Evolutionary conservation across 768 basidiomycete species (phyloP), one percentile per base, ranked within the genome.

Genomic region (Hypholoma fasciculare): DNA sequence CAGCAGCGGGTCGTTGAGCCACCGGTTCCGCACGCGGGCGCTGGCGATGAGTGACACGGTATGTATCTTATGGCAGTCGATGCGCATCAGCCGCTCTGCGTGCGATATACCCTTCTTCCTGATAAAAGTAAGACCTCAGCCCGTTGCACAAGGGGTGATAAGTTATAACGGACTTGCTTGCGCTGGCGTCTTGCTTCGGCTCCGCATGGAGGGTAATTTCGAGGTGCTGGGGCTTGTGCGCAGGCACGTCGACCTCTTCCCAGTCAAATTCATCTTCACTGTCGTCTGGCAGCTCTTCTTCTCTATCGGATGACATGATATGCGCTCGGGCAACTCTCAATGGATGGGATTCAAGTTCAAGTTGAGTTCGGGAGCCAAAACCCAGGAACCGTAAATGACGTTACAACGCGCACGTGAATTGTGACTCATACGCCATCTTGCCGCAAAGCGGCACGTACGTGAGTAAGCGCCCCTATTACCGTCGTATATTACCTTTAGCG

Each of bases 51-150:
- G 78, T n/a, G 83, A 76, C 11, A 96, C 73, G 8, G 94, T 92
- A 65, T 99, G 97, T 13, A 94, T 77, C 73, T 96, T 96, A 76
- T 98, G 96, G 54, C 85, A 87, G 57, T 89, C 83, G 47, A 96
- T 83, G 36, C 95, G 82, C 8, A 86, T 69, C 42, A 87, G 75
- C 12, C 95, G 84, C 66, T 96, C 91, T 13, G 84, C 83, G 59
- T 85, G 79, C 36, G 83, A 71, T 60, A 84, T 72, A 60, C 81
- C 81, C 72, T 81, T 78, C 68, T 77, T 82, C 65, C 73, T 77
- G 53, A 30, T 61, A 50, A 57, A 44, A 51, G 53, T 68, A 52
- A 69, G 61, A 50, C 46, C 59, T 56, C 58, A 54, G 58, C 53
- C 55, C 56, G 19, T 46, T 38, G 40, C 37, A 42, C 57, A 60